Base-by-base conservation (phyloP, 257 asterid genomes). In the Capsicum chinense region DNA sequence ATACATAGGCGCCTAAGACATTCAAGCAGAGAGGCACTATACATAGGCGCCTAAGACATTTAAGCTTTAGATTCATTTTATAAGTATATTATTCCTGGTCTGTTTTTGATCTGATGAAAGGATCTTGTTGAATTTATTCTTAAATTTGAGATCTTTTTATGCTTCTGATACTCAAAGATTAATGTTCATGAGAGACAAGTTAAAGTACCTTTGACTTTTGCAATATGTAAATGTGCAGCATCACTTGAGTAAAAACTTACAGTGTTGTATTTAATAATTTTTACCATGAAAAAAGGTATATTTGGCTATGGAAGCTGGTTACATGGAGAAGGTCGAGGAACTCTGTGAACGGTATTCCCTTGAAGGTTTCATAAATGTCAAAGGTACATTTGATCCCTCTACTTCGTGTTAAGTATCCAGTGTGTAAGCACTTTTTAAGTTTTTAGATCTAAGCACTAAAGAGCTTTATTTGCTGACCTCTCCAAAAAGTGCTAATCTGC, bases 231-330 rank as follows among this genome's bases (percentile, higher is more conserved):
- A 66, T 52, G 48, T 84, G 16, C 57, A 33, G 11, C 47, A 8
- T 16, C 63, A 44, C 59, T 83, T 5, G 64, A 26, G 26, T 76
- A 13, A 26, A 76, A 76, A 14, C 48, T 76, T 26, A 52, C 57
- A 76, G 26, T 54, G 48, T 54, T 52, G 64, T 76, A 21, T 52
- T 76, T 76, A 68, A 37, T 68, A 15, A 14, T 15, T 59, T 52
- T 76, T 35, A 9, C 59, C 82, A 81, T 83, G 69, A 54, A 80
- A 83, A 71, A 82, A 97, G 99, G 99, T 97, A 79, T 95, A 97
- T 90, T 88, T 97, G 89, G 98, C 99, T 48, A 87, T 95, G 98
- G 98, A 97, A 92, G 98, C 98, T 89, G 99, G 99, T 84, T 97
- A 97, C 85, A 47, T 42, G 50, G 99, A 97, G 87, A 97, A 97